Percentiles rank a stretch among this genome's conserved stretches.
Evolutionary conservation across 2,329 filamentous ascomycete species (phyloP).

Genomic region (Calcarisporium arbuscula): DNA sequence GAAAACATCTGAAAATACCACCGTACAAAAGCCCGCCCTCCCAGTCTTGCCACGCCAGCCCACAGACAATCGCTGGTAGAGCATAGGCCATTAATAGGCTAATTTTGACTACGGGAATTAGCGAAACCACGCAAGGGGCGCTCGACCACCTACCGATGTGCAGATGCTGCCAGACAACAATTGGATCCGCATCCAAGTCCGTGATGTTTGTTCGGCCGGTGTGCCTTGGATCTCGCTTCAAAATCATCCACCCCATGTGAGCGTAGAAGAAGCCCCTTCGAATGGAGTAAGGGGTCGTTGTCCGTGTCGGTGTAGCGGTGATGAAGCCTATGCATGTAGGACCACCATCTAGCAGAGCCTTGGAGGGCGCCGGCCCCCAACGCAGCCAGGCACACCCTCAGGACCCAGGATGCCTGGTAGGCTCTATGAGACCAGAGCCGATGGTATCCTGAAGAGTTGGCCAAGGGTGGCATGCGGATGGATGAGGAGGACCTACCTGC

Average conservation of each 20-base stretch:
- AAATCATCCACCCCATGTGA: conserved; percentile 69
- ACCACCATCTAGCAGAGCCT: conserved; percentile 76
- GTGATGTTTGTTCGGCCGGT: conserved; percentile 76
- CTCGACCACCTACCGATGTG: conserved; percentile 64
- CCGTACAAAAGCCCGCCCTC: conserved; percentile 70
- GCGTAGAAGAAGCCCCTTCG: conserved; percentile 72
- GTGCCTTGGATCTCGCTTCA: conserved; percentile 79
- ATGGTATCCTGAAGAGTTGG: conserved; percentile 26
- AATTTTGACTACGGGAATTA: conserved; percentile 32
- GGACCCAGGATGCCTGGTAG: conserved; percentile 64
- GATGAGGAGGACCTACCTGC: conserved; percentile 42
- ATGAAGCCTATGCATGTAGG: conserved; percentile 71
- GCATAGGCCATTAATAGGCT: conserved; percentile 65
- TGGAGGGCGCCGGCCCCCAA: conserved; percentile 71
- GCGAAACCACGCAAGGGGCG: too few species aligned
- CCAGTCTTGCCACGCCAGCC: conserved; percentile 69
- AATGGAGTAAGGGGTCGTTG: conserved; percentile 73
- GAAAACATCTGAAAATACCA: conserved; percentile 72
- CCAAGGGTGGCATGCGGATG: neutral
- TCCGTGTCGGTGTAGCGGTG: conserved; percentile 81
- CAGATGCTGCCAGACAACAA: conserved; percentile 74
- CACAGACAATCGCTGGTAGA: conserved; percentile 63
- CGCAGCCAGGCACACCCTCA: conserved; percentile 68
- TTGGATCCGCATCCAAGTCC: conserved; percentile 70
- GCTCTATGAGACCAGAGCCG: conserved; percentile 74